Evolutionary conservation across 257 asterid species (phyloP).

Genomic region (Schizonepeta tenuifolia): DNA sequence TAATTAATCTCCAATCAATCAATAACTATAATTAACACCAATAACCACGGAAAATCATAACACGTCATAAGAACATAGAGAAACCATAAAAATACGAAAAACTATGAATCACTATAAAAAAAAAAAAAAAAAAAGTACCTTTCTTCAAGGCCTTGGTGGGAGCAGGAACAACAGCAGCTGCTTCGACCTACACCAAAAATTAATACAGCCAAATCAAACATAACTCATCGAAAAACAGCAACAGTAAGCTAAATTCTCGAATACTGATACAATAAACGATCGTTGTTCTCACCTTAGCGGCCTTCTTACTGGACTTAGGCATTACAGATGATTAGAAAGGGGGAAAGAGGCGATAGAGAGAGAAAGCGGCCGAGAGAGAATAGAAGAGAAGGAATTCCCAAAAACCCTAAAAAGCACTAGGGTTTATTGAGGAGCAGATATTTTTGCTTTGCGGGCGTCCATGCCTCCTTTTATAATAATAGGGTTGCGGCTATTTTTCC

Average conservation of each 20-base stretch:
- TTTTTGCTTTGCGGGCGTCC: not conserved
- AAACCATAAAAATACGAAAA: not conserved
- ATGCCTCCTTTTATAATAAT: constrained; percentile 36
- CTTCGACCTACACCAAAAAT: constrained; percentile 37
- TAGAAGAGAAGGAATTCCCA: not conserved
- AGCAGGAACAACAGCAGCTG: constrained; percentile 35
- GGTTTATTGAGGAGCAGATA: constrained; percentile 32
- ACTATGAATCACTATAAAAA: no score
- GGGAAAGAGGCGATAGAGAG: not conserved
- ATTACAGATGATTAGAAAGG: not conserved
- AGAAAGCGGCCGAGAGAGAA: constrained; percentile 15
- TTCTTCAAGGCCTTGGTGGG: constrained; percentile 58
- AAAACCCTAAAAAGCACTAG: constrained; percentile 35
- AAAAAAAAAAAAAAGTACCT: constrained; percentile 39
- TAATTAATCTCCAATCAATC: not conserved
- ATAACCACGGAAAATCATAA: not conserved
- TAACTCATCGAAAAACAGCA: not conserved
- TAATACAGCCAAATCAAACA: not conserved
- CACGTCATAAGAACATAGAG: not conserved
- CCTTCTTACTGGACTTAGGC: constrained; percentile 38
- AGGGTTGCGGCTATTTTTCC: constrained; percentile 22
- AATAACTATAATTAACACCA: not conserved
- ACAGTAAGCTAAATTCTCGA: not conserved
- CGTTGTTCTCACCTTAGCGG: constrained; percentile 26
- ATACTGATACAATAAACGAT: not conserved